phyloP scores from a whole-genome alignment of 176 grass and related monocot species.

The Secale cereale region DNA sequence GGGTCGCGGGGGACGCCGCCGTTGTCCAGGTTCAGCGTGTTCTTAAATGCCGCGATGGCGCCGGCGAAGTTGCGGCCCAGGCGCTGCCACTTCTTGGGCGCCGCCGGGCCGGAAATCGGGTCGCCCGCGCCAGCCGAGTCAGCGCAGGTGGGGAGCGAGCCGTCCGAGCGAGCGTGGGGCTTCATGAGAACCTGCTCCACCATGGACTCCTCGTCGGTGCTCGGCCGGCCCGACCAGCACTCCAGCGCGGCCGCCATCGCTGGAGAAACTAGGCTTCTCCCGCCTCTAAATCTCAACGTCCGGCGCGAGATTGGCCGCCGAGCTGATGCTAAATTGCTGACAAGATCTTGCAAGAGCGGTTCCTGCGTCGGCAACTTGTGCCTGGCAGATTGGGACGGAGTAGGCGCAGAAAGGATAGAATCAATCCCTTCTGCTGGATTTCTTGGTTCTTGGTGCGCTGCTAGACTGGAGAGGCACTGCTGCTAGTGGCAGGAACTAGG shows the following conservation, averaged over 20 bases:
- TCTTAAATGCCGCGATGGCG: conserved; percentile 89
- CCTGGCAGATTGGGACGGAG: neutral
- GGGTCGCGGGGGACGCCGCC: conserved; percentile 43
- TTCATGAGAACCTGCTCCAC: conserved; percentile 99
- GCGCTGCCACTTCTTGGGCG: conserved; percentile 88
- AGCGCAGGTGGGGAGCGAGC: conserved; percentile 51
- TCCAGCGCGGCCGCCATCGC: conserved; percentile 91
- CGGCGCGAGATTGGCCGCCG: neutral
- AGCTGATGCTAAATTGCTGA: neutral
- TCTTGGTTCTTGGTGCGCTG: conserved; percentile 8
- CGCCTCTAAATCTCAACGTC: conserved; percentile 15
- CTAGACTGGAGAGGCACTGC: neutral
- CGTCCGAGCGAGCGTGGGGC: conserved; percentile 71
- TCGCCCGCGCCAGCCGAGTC: conserved; percentile 39
- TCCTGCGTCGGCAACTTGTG: conserved; percentile 1
- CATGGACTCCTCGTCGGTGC: conserved; percentile 92
- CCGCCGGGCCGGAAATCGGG: conserved; percentile 20
- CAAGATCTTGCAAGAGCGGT: conserved; percentile 23
- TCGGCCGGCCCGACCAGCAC: conserved; percentile 97
- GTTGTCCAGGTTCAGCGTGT: conserved; percentile 71
- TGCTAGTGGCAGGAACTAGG: neutral
- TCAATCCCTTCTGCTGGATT: neutral
- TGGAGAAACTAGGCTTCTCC: conserved; percentile 11
- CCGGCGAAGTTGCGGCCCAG: conserved; percentile 85
- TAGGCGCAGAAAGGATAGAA: neutral